A percentile compares a stretch with the other conserved stretches of the same genome.
phyloP scores from a whole-genome alignment of 257 asterid species.

The Solanum bukasovii region DNA sequence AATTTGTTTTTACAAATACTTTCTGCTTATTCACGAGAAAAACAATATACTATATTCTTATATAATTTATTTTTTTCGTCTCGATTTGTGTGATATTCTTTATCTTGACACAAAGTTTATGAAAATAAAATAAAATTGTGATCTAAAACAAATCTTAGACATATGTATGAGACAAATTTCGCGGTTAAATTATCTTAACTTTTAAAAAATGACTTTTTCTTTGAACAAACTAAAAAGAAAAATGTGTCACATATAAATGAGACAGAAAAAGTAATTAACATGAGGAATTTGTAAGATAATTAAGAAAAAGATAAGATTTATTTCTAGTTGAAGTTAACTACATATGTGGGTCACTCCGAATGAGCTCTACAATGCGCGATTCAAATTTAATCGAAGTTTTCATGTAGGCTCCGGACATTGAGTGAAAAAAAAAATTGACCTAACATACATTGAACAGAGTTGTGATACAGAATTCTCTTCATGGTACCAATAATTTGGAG shows the following conservation, averaged over 20 bases:
- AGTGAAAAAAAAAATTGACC: background rate
- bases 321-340: background rate
- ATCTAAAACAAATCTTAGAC: no score
- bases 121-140: background rate
- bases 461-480: background rate
- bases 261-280: background rate
- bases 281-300: background rate
- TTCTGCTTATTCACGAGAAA: background rate
- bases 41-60: background rate
- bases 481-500: background rate
- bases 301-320: background rate
- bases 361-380: no score
- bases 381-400: accelerated
- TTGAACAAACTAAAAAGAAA: background rate
- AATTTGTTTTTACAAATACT: background rate
- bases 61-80: no score
- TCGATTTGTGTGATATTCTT: background rate
- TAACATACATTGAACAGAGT: background rate
- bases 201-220: no score
- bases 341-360: accelerated
- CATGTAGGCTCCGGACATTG: accelerated
- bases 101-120: background rate
- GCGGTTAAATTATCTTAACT: background rate
- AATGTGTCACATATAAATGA: background rate
- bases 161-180: background rate